A percentile compares a stretch with the other conserved stretches of the same genome.
Evolutionary conservation across 805 yeast genomes (phyloP).

Genomic region (Nadsonia fulvescens): DNA sequence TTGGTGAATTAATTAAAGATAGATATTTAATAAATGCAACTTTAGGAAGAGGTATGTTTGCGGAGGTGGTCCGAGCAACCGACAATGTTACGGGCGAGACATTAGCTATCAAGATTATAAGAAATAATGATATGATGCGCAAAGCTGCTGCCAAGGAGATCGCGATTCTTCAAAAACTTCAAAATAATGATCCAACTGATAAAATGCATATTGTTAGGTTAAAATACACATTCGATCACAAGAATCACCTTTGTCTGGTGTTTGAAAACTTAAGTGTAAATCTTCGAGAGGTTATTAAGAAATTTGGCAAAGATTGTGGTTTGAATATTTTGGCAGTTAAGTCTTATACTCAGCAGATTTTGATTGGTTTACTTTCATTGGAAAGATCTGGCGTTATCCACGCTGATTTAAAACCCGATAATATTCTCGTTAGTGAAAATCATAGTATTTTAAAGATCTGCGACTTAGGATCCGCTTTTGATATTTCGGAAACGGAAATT

Average conservation of each 20-base stretch:
- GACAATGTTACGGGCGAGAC: conserved; percentile 11
- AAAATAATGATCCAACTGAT: conserved; percentile 42
- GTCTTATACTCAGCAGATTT: conserved; percentile 49
- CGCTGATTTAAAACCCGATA: conserved; percentile 86
- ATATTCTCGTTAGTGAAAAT: conserved; percentile 44
- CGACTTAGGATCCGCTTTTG: conserved; percentile 74
- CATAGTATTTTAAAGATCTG: conserved; percentile 64
- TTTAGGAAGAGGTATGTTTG: conserved; percentile 20
- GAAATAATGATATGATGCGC: conserved; percentile 48
- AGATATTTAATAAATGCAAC: conserved; percentile 15
- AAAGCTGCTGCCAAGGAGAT: conserved; percentile 66
- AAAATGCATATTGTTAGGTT: conserved; percentile 48
- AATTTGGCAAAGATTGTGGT: conserved; percentile 75
- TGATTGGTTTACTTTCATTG: conserved; percentile 51
- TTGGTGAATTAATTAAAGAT: conserved; percentile 18
- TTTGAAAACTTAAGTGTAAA: conserved; percentile 69
- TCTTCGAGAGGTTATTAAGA: conserved; percentile 52
- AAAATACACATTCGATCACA: conserved; percentile 63
- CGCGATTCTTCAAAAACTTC: conserved; percentile 48
- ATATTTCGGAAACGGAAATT: conserved; percentile 10
- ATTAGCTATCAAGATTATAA: conserved; percentile 41
- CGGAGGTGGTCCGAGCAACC: conserved; percentile 17
- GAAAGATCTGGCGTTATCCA: conserved; percentile 61
- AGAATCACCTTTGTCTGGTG: conserved; percentile 71
- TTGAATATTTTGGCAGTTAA: conserved; percentile 51